Conservation (phyloP, 345 rosid genomes). For the Camelina laxa region DNA sequence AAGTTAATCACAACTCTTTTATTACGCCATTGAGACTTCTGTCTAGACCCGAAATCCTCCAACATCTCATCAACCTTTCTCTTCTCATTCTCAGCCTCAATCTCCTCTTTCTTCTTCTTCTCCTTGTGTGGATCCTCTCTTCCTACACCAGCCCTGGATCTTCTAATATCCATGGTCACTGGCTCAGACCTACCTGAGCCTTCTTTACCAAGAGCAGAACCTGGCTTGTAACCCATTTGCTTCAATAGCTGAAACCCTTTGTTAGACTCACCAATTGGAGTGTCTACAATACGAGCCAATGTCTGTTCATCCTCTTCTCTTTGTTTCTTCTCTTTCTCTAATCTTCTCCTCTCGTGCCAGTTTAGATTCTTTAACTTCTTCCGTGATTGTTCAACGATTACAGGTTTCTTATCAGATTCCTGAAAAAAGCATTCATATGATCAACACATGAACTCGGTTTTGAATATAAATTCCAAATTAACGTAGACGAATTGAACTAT, state of each 20-base stretch:
- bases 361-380: slow-evolving; percentile 66
- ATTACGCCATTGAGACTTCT: slow-evolving; percentile 80
- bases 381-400: slow-evolving; percentile 52
- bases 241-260: slow-evolving; percentile 86
- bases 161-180: slow-evolving; percentile 75
- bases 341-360: slow-evolving; percentile 76
- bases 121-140: slow-evolving; percentile 83
- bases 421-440: slow-evolving; percentile 41
- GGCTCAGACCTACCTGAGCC: slow-evolving; percentile 78
- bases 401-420: slow-evolving; percentile 44
- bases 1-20: slow-evolving; percentile 69
- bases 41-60: slow-evolving; percentile 81
- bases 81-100: slow-evolving; percentile 58
- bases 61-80: slow-evolving; percentile 67
- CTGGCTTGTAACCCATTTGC: slow-evolving; percentile 96
- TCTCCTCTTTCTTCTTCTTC: slow-evolving; percentile 74
- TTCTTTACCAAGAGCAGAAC: slow-evolving; percentile 82
- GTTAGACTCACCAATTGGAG: slow-evolving; percentile 83
- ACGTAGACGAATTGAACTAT: background rate
- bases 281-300: slow-evolving; percentile 60
- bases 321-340: slow-evolving; percentile 78
- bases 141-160: slow-evolving; percentile 90
- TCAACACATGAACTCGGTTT: background rate
- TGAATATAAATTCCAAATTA: background rate
- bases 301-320: slow-evolving; percentile 80